Evolutionary conservation across 371 early-diverging fungal genomes (phyloP).

Genomic region (Mortierella sp.): DNA sequence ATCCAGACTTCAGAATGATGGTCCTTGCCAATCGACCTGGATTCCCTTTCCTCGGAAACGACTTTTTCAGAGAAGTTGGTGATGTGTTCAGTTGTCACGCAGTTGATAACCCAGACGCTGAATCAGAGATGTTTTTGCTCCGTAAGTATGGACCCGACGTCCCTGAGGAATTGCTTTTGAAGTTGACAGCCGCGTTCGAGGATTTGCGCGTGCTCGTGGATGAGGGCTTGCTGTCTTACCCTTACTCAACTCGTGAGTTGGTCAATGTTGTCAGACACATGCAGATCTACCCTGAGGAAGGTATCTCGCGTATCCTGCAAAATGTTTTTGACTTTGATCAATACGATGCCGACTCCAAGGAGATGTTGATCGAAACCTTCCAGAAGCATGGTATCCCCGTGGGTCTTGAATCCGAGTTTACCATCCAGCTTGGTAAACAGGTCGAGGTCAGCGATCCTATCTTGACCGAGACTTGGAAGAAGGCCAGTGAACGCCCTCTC

Average conservation of each 20-base stretch:
- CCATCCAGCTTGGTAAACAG: slow-evolving; percentile 71
- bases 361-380: slow-evolving; percentile 78
- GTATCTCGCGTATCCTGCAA: slow-evolving; percentile 78
- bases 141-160: slow-evolving; percentile 83
- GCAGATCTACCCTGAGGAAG: slow-evolving; percentile 82
- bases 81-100: slow-evolving; percentile 85
- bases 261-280: slow-evolving; percentile 85
- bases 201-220: slow-evolving; percentile 83
- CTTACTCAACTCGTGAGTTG: slow-evolving; percentile 90
- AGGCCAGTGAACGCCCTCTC: slow-evolving; percentile 22
- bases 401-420: slow-evolving; percentile 80
- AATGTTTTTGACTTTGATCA: slow-evolving; percentile 92
- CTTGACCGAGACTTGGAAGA: slow-evolving; percentile 74
- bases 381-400: slow-evolving; percentile 85
- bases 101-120: slow-evolving; percentile 85
- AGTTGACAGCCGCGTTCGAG: slow-evolving; percentile 80
- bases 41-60: slow-evolving; percentile 79
- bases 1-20: slow-evolving; percentile 85
- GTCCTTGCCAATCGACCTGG: slow-evolving; percentile 92
- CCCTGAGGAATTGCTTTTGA: slow-evolving; percentile 71
- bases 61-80: slow-evolving; percentile 88
- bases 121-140: slow-evolving; percentile 81
- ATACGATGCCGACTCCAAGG: slow-evolving; percentile 75
- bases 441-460: slow-evolving; percentile 66
- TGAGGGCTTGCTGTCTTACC: slow-evolving; percentile 84